A percentile compares a stretch with the other conserved stretches of the same genome.
Evolutionary conservation across 257 asterid species (phyloP).

Genomic region (Solanum tarijense): DNA sequence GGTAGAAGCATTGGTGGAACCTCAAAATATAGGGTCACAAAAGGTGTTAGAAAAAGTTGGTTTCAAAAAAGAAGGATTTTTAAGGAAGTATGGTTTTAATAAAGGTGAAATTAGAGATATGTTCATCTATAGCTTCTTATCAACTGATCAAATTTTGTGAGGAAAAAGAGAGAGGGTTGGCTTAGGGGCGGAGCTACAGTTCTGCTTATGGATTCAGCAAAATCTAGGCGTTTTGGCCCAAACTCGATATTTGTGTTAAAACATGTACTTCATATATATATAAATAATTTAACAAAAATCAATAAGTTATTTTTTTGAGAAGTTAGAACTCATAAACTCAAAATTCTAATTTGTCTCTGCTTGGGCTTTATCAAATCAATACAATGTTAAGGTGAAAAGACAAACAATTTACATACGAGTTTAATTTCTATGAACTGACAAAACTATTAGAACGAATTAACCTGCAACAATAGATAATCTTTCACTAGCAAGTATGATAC

Average conservation of each 20-base stretch:
- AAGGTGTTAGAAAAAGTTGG: conserved; percentile 58
- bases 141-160: conserved; percentile 13
- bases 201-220: not conserved
- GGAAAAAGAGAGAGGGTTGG: not conserved
- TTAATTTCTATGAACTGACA: not conserved
- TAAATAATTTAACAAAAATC: no score
- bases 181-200: not conserved
- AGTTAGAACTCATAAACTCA: not conserved
- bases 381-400: not conserved
- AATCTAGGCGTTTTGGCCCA: fast-evolving
- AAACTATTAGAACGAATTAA: no score
- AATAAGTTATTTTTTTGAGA: no score
- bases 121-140: conserved; percentile 53
- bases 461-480: no score
- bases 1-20: conserved; percentile 68
- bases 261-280: no score
- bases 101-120: conserved; percentile 56
- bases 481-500: not conserved
- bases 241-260: no score
- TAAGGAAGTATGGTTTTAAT: conserved; percentile 54
- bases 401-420: not conserved
- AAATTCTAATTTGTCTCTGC: not conserved
- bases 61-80: conserved; percentile 46
- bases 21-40: conserved; percentile 52
- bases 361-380: not conserved